Conservation (phyloP, 2,329 filamentous ascomycete genomes). For the Thermomyces lanuginosus region DNA sequence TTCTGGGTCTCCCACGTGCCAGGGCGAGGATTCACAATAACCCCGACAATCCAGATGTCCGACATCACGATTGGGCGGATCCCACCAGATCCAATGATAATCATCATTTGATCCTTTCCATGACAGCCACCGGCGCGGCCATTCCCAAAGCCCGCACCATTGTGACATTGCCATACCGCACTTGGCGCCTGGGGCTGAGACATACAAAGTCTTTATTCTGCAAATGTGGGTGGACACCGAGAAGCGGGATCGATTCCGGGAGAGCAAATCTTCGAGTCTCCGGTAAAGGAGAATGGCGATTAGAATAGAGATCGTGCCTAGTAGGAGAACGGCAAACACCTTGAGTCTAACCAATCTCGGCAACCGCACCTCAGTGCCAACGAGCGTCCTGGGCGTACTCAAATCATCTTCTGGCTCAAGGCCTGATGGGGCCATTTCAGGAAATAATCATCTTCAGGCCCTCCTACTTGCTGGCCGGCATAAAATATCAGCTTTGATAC, state of each 20-base stretch:
- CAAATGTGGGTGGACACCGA: constrained; percentile 23
- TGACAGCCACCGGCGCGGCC: constrained; percentile 12
- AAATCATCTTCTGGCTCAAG: too few relatives aligned
- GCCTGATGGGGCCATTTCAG: too few relatives aligned
- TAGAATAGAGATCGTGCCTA: constrained; percentile 23
- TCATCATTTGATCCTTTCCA: constrained; percentile 22
- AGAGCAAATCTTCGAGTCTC: constrained; percentile 23
- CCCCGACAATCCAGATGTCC: too few relatives aligned
- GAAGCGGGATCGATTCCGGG: too few relatives aligned
- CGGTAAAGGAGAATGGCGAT: constrained; percentile 22
- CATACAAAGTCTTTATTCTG: constrained; percentile 28
- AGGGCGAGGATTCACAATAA: too few relatives aligned
- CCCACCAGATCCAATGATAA: constrained; percentile 28
- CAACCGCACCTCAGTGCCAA: constrained; percentile 10
- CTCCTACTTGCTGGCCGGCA: too few relatives aligned
- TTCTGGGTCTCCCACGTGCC: too few relatives aligned
- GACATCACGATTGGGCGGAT: too few relatives aligned
- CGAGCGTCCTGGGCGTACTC: constrained; percentile 13
- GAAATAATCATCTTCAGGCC: too few relatives aligned
- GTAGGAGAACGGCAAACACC: constrained; percentile 18
- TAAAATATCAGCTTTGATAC: too few relatives aligned
- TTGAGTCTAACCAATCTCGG: constrained; percentile 15
- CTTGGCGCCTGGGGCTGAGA: constrained; percentile 21
- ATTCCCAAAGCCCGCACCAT: constrained; percentile 9
- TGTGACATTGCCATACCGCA: constrained; percentile 16